These are phyloP conservation scores for Anthracocystis walkeri DNA, from an alignment of 1,284 basidiomycete species.

Conservation along the genomic window DNA sequence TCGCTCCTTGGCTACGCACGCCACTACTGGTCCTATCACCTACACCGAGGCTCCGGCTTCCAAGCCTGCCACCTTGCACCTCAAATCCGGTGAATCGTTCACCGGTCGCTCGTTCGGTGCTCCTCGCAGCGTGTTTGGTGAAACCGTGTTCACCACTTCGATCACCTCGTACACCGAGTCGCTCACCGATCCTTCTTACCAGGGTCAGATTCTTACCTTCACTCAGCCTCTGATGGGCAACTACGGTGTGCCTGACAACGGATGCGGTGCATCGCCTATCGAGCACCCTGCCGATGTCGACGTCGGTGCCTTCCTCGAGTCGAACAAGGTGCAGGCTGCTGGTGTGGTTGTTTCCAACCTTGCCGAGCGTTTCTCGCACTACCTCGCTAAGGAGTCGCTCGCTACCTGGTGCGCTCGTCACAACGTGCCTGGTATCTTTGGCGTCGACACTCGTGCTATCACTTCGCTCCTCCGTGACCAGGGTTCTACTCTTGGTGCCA, in stretches of 20 bases:
- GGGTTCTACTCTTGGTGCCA: constrained; percentile 92
- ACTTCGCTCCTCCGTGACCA: constrained; percentile 93
- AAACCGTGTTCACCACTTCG: constrained; percentile 98
- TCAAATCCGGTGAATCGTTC: constrained; percentile 94
- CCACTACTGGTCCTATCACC: constrained; percentile 51
- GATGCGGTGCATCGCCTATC: constrained; percentile 55
- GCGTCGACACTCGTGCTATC: constrained; percentile 96
- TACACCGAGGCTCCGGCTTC: constrained; percentile 60
- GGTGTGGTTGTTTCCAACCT: constrained; percentile 94
- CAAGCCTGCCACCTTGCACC: constrained; percentile 84
- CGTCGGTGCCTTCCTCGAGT: constrained; percentile 77
- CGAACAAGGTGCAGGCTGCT: constrained; percentile 87
- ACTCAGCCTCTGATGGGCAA: constrained; percentile 98
- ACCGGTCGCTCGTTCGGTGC: constrained; percentile 89
- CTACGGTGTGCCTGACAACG: constrained; percentile 92
- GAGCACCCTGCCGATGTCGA: constrained; percentile 75
- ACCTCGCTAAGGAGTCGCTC: constrained; percentile 91
- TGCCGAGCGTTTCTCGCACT: constrained; percentile 93
- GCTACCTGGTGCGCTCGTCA: constrained; percentile 92
- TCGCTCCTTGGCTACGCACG: constrained; percentile 39
- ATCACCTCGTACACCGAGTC: constrained; percentile 99
- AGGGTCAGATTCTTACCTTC: constrained; percentile 97
- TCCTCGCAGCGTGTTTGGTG: constrained; percentile 87
- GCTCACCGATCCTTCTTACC: constrained; percentile 99
- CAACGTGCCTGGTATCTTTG: constrained; percentile 91